These are phyloP conservation scores for Phytophthora pseudosyringae DNA, from an alignment of 352 stramenopile genomes.

Conservation along the genomic window DNA sequence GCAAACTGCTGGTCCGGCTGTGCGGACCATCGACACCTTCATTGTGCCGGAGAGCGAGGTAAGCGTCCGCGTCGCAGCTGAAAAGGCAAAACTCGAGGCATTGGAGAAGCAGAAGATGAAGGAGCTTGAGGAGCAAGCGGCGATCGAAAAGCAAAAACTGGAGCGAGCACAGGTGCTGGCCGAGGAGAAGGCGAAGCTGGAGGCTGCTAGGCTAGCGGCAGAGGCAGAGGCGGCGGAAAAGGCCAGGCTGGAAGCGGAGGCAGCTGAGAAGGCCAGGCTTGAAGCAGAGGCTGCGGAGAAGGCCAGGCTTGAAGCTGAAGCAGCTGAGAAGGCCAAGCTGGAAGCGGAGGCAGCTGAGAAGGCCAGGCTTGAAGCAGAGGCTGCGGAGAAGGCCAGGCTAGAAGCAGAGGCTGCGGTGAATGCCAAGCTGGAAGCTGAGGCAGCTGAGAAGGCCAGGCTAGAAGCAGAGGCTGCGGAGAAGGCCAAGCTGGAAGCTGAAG, in stretches of 20 bases:
- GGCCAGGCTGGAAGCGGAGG: neutral
- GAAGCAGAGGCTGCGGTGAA: neutral
- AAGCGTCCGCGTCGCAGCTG: constrained; percentile 44
- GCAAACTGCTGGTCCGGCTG: constrained; percentile 22
- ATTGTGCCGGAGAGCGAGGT: constrained; percentile 43
- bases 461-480: constrained; percentile 4
- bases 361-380: neutral
- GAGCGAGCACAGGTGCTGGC: constrained; percentile 19
- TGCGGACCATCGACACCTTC: constrained; percentile 46
- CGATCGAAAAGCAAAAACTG: constrained; percentile 32
- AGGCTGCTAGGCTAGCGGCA: constrained; percentile 5
- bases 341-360: neutral
- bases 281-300: constrained; percentile 4
- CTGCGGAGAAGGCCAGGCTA: neutral
- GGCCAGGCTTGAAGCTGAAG: neutral
- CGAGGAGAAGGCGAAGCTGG: constrained; percentile 22
- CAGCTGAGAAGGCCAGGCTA: neutral
- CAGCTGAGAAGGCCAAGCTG: neutral
- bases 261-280: constrained; percentile 8
- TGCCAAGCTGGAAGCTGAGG: neutral
- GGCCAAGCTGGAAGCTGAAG: neutral
- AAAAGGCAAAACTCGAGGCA: constrained; percentile 52
- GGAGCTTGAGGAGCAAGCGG: constrained; percentile 36
- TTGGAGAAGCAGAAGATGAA: constrained; percentile 50
- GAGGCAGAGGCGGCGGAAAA: neutral